These are phyloP conservation scores for Pseudocercospora vitis DNA, from an alignment of 2,329 filamentous ascomycete genomes.

Conservation along the genomic window DNA sequence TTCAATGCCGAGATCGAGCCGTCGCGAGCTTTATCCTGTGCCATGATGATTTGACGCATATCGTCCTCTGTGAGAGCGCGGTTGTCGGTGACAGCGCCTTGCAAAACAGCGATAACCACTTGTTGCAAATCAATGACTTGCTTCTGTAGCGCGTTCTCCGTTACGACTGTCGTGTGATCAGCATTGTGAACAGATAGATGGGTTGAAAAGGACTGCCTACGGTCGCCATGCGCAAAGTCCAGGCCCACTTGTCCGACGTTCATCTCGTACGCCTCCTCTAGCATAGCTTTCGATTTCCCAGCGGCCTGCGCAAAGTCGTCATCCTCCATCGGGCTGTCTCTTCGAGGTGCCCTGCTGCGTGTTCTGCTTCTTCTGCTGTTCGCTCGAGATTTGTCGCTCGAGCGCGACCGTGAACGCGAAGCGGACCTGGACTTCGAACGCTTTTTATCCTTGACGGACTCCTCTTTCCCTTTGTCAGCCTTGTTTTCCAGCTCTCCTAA, in stretches of 20 bases:
- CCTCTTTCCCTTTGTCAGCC: conserved; percentile 16
- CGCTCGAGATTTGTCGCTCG: conserved; percentile 11
- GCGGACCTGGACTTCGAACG: conserved; percentile 14
- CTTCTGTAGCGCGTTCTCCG: conserved; percentile 45
- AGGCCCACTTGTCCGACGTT: conserved; percentile 35
- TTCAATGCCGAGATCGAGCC: conserved; percentile 42
- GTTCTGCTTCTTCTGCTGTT: conserved; percentile 12
- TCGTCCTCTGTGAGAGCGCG: conserved; percentile 43
- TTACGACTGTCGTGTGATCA: conserved; percentile 37
- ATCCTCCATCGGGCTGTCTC: background rate
- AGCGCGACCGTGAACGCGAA: conserved; percentile 22
- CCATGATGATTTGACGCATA: conserved; percentile 42
- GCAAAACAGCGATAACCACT: conserved; percentile 46
- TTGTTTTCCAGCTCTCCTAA: conserved; percentile 31
- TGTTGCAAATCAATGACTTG: conserved; percentile 47
- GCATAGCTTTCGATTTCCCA: conserved; percentile 23
- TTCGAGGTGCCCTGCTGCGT: background rate
- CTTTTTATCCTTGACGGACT: conserved; percentile 16
- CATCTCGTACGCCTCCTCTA: conserved; percentile 26
- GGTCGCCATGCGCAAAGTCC: conserved; percentile 42
- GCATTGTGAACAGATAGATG: background rate
- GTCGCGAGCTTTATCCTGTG: conserved; percentile 45
- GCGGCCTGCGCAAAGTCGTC: conserved; percentile 3
- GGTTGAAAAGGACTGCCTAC: conserved; percentile 32
- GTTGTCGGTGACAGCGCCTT: conserved; percentile 45